Conservation (phyloP, 1,284 basidiomycete genomes). For the Cryptococcus jaspeensis region DNA sequence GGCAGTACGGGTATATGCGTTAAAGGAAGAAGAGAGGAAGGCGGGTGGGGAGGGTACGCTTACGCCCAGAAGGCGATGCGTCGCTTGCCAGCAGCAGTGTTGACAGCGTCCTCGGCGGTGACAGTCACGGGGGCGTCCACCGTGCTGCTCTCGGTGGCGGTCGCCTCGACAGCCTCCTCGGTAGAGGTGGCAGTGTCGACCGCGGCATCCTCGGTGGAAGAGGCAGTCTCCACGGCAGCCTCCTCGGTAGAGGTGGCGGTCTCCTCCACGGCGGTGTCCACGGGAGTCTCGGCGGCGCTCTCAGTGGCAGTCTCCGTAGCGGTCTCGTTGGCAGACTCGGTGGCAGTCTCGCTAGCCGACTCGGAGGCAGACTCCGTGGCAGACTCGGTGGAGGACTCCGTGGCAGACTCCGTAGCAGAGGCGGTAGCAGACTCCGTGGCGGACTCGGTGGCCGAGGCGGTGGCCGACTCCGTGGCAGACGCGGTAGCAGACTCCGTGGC, state of each 20-base stretch:
- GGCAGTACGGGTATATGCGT: too few species aligned
- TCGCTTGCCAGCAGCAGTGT: conserved; percentile 11
- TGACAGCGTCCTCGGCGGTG: conserved; percentile 20
- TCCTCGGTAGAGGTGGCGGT: conserved; percentile 1
- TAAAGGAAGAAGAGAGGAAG: conserved; percentile 1
- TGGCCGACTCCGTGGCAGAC: too few species aligned
- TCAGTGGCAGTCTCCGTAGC: neutral
- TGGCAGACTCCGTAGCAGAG: too few species aligned
- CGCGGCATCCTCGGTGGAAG: conserved; percentile 4
- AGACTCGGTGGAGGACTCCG: too few species aligned
- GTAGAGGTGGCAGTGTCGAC: conserved; percentile 2
- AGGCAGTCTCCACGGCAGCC: conserved; percentile 2
- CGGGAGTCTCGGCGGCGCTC: neutral
- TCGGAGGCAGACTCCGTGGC: neutral
- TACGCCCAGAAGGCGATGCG: conserved; percentile 14
- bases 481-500: too few species aligned
- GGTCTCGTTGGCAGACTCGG: neutral
- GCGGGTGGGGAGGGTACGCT: conserved; percentile 1
- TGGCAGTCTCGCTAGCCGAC: conserved; percentile 4
- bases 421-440: too few species aligned
- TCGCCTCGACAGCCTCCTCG: neutral
- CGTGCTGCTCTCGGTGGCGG: neutral
- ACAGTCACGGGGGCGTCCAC: conserved; percentile 15
- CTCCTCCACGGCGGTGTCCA: neutral
- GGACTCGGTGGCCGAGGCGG: too few species aligned